Evolutionary conservation across 139 green algal species (phyloP).

Genomic region (Closterium sp.): DNA sequence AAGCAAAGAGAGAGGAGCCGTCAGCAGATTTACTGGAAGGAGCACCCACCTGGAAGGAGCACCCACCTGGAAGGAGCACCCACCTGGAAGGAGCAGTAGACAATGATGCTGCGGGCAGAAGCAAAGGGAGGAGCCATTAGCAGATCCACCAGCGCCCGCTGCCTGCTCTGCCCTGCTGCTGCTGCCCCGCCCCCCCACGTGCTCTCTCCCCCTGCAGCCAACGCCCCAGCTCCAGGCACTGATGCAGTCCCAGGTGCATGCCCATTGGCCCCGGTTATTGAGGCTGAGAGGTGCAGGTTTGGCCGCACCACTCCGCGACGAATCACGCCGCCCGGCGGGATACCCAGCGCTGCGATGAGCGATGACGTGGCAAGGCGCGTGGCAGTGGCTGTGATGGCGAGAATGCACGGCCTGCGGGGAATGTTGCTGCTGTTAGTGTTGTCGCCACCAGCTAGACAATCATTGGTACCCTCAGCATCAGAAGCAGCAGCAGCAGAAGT

Average conservation of each 20-base stretch:
- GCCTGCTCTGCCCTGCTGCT: not conserved
- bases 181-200: not conserved
- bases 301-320: slow-evolving; percentile 62
- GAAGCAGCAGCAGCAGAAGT: not conserved
- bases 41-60: too few species aligned
- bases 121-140: slow-evolving; percentile 49
- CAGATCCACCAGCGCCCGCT: slow-evolving; percentile 39
- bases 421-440: not conserved
- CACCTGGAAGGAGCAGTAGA: slow-evolving; percentile 73
- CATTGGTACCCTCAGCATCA: too few species aligned
- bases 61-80: slow-evolving; percentile 38
- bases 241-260: not conserved
- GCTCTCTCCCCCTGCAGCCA: not conserved
- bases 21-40: slow-evolving; percentile 61
- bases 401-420: slow-evolving; percentile 50
- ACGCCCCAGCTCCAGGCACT: not conserved
- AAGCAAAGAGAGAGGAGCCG: slow-evolving; percentile 24
- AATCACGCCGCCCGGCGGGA: slow-evolving; percentile 57
- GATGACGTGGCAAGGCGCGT: slow-evolving; percentile 66
- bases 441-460: too few species aligned
- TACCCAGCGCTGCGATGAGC: slow-evolving; percentile 64
- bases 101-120: slow-evolving; percentile 58
- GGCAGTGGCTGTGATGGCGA: slow-evolving; percentile 89
- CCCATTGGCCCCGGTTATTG: not conserved
- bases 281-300: slow-evolving; percentile 78